Base-by-base conservation (phyloP, 306 rosid genomes). In the Lablab purpureus region DNA sequence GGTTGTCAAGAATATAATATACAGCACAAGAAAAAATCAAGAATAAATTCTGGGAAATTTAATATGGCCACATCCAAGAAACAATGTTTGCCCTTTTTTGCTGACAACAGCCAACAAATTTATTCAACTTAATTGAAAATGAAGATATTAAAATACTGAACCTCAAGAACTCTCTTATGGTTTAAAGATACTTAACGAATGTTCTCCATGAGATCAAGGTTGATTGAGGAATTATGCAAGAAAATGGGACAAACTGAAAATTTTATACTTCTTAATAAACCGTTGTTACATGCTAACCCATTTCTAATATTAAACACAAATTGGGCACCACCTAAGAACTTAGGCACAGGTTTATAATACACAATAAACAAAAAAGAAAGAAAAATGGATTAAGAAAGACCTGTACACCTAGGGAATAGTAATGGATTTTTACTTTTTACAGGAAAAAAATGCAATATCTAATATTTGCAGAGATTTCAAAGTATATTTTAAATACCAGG, bases 141-240 rank as follows among this genome's bases (percentile, higher is more conserved):
- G 50, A n/a, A 71, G 60, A 71, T 55, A 76, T 69, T 62, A 74
- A 84, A 49, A 75, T 70, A 70, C 23, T 25, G 37, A 78, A 74
- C 50, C 37, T 41, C 75, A 76, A 52, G 17, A 59, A 36, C 67
- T 75, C 18, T 43, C 49, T 25, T 58, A 66, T 40, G 59, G 73
- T 23, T 40, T 45, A 76, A n/a, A 27, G 54, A 51, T 65, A n/a
- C 25, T 78, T 34, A 73, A 56, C 47, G 34, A 56, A 73, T 23
- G 34, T 5, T 34, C 21, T 15, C 18, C 54, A 47, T 6, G 17
- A 43, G 74, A 45, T 71, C 41, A 51, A 62, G 36, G 71, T n/a
- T 65, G 55, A 77, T 37, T 1, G 32, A 27, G 10, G 54, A 71
- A 72, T 75, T 40, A 45, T 47, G n/a, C 9, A 23, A 43, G 40